Base-by-base conservation (phyloP, 2,329 filamentous ascomycete genomes). In the Grosmannia huntii region DNA sequence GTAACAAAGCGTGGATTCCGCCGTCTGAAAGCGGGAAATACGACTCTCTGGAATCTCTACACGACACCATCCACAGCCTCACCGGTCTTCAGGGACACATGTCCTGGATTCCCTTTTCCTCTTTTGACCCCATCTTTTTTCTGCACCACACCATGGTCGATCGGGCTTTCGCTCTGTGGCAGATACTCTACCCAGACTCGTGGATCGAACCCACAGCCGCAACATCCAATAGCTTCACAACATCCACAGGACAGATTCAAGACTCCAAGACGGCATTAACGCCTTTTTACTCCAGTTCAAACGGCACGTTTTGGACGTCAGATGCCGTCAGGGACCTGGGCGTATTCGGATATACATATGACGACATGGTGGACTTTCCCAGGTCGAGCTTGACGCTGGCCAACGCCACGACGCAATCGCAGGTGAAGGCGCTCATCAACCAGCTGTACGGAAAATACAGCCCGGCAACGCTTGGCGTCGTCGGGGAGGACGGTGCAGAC, bases 41-140 rank as follows among this genome's bases (percentile, higher is more conserved):
- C 55, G 86, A 89, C 67, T 88, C 84, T 12, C 70, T 86, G 38
- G 84, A 87, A 67, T 77, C 79, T 0, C 69, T 87, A 4, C 84
- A 87, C 63, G 83, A 86, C 65, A 75, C 77, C 12, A 75, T 87
- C 46, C 84, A 87, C 63, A 77, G 77, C 36, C 74, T 79, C 54
- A 75, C 78, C 4, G 87, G 80, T 36, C 75, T 71, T 72, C 76
- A 77, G 41, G 85, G 86, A 1, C 86, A 89, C 64, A 86, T 87
- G 81, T 81, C 79, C 49, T 86, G 81, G 68, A 82, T 84, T 36
- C 81, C 83, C 21, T 86, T 86, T 64, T 87, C 88, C 1, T 81
- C 86, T 0, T 95, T 89, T 67, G 89, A 95, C 66, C 89, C 89
- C 0, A 73, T 92, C 70, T 88, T 86, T 71, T 88, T 85, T 71